Evolutionary conservation across 345 rosid species (phyloP).

Genomic region (Hirschfeldia incana): DNA sequence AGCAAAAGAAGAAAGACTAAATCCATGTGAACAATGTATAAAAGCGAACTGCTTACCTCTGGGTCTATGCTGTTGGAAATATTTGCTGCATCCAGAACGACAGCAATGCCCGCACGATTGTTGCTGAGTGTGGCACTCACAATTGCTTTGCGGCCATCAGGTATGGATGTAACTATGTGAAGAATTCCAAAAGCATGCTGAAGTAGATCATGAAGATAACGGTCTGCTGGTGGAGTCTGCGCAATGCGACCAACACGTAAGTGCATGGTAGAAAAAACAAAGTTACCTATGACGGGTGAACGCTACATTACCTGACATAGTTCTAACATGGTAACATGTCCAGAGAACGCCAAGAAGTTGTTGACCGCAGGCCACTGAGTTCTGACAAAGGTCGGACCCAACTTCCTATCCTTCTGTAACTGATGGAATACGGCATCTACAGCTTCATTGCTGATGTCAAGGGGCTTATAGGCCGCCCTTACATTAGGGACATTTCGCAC

Average conservation of each 20-base stretch:
- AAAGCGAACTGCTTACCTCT: conserved; percentile 57
- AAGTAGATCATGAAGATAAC: conserved; percentile 92
- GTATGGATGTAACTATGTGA: conserved; percentile 82
- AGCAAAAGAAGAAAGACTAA: conserved; percentile 20
- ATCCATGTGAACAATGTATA: conserved; percentile 18
- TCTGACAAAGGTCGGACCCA: conserved; percentile 90
- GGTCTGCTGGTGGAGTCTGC: conserved; percentile 96
- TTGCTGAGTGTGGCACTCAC: conserved; percentile 82
- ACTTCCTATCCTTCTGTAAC: conserved; percentile 91
- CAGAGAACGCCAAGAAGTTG: conserved; percentile 66
- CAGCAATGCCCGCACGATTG: conserved; percentile 87
- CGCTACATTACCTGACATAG: conserved; percentile 76
- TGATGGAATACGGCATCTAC: conserved; percentile 86
- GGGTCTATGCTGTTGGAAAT: conserved; percentile 78
- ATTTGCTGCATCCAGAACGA: conserved; percentile 91
- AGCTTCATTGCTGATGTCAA: conserved; percentile 96
- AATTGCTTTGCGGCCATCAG: conserved; percentile 85
- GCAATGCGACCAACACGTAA: conserved; percentile 32
- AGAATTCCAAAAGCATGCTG: conserved; percentile 97
- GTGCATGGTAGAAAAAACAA: conserved; percentile 16
- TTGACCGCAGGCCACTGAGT: conserved; percentile 88
- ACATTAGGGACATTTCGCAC: conserved; percentile 67
- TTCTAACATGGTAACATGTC: conserved; percentile 90
- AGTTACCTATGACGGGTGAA: not conserved
- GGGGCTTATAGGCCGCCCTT: conserved; percentile 94